Base-by-base conservation (phyloP, 2,329 filamentous ascomycete species). In the Zymoseptoria pseudotritici region DNA sequence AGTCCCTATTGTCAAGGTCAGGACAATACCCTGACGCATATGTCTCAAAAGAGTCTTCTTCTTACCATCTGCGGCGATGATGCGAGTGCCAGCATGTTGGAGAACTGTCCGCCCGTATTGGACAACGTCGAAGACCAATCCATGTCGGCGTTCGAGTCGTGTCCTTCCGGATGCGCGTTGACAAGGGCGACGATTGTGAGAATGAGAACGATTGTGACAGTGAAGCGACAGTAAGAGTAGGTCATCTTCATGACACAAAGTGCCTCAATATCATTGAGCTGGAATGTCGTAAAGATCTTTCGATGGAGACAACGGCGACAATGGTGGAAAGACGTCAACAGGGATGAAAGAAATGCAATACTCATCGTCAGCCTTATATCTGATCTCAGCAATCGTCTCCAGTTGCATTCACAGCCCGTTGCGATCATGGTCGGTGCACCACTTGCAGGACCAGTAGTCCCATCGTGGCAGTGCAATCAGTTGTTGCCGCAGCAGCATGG, bases 21-120 rank as follows among this genome's bases (percentile, higher is more conserved):
- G 61, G 42, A 42, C 49, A 29, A 8, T 21, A 1, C 20, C 11
- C 31, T 36, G 20, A 19, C 17, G 9, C 9, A 22, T n/a, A 5
- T 10, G 3, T 3, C 9, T 11, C 5, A 26, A 22, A 11, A n/a
- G 10, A 54, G 17, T 24, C 58, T 17, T 46, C 36, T 46, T n/a
- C 36, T n/a, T 60, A 62, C 61, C 61, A 62, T 51, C n/a, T 55
- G 52, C 20, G 56, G 53, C 49, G 36, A 58, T 31, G 57, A 58
- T 7, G 52, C 26, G 29, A 60, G 58, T 29, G 58, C 58, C 50
- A 62, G 55, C 53, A 59, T 60, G 46, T 53, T 55, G 13, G 59
- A 50, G 29, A 62, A 51, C 26, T 59, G 54, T 19, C 57, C 56
- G 54, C 56, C 56, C 31, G 56, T 51, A 50, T 42, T 50, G 26